Conservation (phyloP, 1,139 yeast genomes). For the Pichia sp. region DNA sequence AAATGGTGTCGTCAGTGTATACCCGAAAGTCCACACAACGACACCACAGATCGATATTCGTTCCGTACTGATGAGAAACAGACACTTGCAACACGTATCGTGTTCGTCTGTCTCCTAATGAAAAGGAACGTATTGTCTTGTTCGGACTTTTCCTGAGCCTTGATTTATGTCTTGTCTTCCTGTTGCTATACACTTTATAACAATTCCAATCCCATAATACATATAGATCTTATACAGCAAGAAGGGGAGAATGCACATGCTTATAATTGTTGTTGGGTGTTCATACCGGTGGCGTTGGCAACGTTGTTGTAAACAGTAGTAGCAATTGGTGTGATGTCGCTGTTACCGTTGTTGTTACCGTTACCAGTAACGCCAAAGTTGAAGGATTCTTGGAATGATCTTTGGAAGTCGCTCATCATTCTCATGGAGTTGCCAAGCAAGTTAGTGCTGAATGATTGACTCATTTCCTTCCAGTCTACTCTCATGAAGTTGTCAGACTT, state of each 20-base stretch:
- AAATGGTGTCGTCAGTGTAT: neutral
- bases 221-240: too few relatives aligned
- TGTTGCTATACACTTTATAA: too few relatives aligned
- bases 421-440: constrained; percentile 11
- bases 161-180: too few relatives aligned
- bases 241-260: too few relatives aligned
- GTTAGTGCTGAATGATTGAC: constrained; percentile 11
- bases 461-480: constrained; percentile 16
- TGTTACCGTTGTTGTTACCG: neutral
- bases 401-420: constrained; percentile 16
- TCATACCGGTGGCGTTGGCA: too few relatives aligned
- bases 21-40: too few relatives aligned
- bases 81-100: constrained; percentile 1
- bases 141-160: too few relatives aligned
- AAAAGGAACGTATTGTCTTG: constrained; percentile 1
- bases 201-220: too few relatives aligned
- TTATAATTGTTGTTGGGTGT: too few relatives aligned
- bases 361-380: neutral
- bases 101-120: constrained; percentile 16
- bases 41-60: constrained; percentile 7
- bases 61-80: constrained; percentile 18
- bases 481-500: constrained; percentile 12
- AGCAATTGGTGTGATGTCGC: too few relatives aligned
- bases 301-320: too few relatives aligned
- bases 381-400: constrained; percentile 3